Conservation (phyloP, 2,329 filamentous ascomycete species). For the Leptographium wingfieldii region DNA sequence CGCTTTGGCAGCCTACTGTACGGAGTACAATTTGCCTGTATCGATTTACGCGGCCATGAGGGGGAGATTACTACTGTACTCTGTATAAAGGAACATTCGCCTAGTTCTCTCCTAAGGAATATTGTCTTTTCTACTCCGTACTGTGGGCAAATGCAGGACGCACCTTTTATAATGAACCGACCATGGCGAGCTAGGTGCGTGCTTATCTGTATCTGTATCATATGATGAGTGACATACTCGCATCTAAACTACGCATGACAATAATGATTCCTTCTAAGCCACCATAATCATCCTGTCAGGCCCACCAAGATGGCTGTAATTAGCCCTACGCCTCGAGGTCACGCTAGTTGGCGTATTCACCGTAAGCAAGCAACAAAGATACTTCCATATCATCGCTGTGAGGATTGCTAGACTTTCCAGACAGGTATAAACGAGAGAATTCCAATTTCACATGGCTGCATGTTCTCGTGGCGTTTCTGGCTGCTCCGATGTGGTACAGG, state of each 20-base stretch:
- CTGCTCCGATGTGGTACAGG: background rate
- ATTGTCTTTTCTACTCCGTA: too few relatives aligned
- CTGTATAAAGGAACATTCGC: background rate
- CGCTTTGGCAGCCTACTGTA: background rate
- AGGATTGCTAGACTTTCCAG: background rate
- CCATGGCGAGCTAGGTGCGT: background rate
- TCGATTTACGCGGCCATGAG: background rate
- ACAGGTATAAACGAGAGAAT: background rate
- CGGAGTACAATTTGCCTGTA: too few relatives aligned
- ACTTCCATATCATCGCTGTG: background rate
- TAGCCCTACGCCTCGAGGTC: too few relatives aligned
- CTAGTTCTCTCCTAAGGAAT: too few relatives aligned
- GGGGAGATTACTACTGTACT: background rate
- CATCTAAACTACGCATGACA: too few relatives aligned
- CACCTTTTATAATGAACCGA: background rate
- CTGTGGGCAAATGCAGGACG: background rate
- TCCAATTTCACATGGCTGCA: background rate
- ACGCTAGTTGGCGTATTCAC: too few relatives aligned
- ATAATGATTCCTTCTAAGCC: too few relatives aligned
- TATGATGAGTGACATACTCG: too few relatives aligned
- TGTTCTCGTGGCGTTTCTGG: background rate
- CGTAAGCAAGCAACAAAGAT: background rate
- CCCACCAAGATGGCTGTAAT: too few relatives aligned
- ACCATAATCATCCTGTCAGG: too few relatives aligned
- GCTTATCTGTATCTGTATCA: too few relatives aligned